Conservation (phyloP, 805 yeast genomes). For the Yamadazyma olivae region DNA sequence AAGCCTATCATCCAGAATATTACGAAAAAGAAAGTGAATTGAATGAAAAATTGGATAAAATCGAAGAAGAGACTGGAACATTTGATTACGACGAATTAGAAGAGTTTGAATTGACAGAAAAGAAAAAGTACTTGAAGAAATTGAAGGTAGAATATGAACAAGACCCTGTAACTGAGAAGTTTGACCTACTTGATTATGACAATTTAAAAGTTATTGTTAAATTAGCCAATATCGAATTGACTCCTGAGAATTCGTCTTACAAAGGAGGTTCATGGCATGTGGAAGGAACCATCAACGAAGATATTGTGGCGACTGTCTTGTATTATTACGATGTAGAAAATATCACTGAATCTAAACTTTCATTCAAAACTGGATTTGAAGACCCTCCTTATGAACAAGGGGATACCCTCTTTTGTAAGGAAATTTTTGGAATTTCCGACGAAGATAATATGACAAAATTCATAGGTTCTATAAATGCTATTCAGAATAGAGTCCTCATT, state of each 20-base stretch:
- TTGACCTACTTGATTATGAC: slow-evolving; percentile 16
- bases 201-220: slow-evolving; percentile 36
- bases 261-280: slow-evolving; percentile 44
- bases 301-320: slow-evolving; percentile 38
- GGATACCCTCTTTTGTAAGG: slow-evolving; percentile 21
- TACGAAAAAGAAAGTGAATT: background rate
- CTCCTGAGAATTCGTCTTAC: slow-evolving; percentile 38
- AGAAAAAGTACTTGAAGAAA: slow-evolving; percentile 7
- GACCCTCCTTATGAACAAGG: slow-evolving; percentile 35
- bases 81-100: slow-evolving; percentile 8
- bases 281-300: slow-evolving; percentile 40
- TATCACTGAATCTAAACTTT: slow-evolving; percentile 29
- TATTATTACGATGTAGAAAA: slow-evolving; percentile 42
- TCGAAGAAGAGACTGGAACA: slow-evolving; percentile 4
- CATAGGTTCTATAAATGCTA: slow-evolving; percentile 24
- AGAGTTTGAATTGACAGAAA: background rate
- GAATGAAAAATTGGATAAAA: background rate
- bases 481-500: slow-evolving; percentile 26
- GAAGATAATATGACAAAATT: slow-evolving; percentile 20
- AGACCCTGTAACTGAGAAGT: slow-evolving; percentile 7
- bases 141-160: slow-evolving; percentile 5
- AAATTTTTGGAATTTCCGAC: slow-evolving; percentile 28
- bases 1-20: slow-evolving; percentile 16
- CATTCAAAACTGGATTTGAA: slow-evolving; percentile 26
- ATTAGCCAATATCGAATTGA: slow-evolving; percentile 37